Evolutionary conservation across 495 filamentous ascomycete genomes (phyloP), one percentile per base, ranked within the genome.

Genomic region (Penicillium herquei): DNA sequence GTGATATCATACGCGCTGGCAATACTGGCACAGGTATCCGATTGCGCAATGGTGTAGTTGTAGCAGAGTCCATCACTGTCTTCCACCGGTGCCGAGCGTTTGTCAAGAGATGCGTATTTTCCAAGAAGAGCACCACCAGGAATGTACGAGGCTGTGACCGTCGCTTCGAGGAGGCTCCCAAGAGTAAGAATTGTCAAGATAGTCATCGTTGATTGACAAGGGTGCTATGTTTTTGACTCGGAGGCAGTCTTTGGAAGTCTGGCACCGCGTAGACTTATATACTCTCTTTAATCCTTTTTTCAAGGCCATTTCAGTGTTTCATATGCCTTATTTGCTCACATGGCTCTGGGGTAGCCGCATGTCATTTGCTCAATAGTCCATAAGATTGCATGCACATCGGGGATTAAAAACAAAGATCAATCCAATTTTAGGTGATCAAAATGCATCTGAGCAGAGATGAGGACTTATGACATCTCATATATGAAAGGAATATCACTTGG

Each of bases 1-100:
- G 52, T 56, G 12, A 65, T 49, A 1, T 21, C 21, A 26, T 62
- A 47, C 9, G n/a, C 39, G 5, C 11, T 10, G 9, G 52, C 55
- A 49, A 65, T 43, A 0, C n/a, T 39, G 1, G 42, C 16, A 31
- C 58, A 65, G 11, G n/a, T 51, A 10, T 65, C 62, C 1, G 30
- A 44, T 1, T 3, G 3, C 26, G 53, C 42, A 26, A 59, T 16
- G 18, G 50, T 52, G 21, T 65, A 47, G 12, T 13, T 54, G 30
- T 42, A 42, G n/a, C 50, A 52, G 0, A 52, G 7, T 10, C 39
- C 50, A 52, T 43, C 39, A 14, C 50, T 52, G 8, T 9, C 43
- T 16, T 12, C 43, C 13, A 13, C 7, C 13, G 43, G 43, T 32
- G 30, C n/a, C 7, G 43, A n/a, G 10, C 43, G 43, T 13, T 46